Conservation (phyloP, 352 stramenopile species). For the Hyaloperonospora brassicae region DNA sequence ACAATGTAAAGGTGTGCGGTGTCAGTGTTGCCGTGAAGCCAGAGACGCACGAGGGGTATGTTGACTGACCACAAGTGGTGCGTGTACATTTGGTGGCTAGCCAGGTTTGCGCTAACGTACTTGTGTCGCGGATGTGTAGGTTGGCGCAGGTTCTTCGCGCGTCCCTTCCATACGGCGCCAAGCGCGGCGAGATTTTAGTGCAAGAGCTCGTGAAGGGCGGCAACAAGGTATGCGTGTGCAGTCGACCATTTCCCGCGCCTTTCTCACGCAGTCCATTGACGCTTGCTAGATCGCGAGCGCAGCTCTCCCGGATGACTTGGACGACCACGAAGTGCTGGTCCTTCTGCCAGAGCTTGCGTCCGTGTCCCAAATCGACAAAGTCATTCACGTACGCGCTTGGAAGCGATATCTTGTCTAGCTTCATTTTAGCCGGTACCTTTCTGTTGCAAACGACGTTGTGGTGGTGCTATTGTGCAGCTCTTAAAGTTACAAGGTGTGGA, state of each 20-base stretch:
- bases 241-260: not conserved
- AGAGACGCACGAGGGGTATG: constrained; percentile 45
- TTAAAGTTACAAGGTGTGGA: constrained; percentile 63
- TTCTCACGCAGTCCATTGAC: not conserved
- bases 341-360: constrained; percentile 58
- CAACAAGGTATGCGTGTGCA: constrained; percentile 27
- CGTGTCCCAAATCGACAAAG: constrained; percentile 59
- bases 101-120: not conserved
- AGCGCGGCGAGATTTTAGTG: constrained; percentile 54
- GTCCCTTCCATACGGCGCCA: constrained; percentile 61
- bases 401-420: not conserved
- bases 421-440: not conserved
- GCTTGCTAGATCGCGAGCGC: constrained; percentile 36
- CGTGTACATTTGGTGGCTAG: not conserved
- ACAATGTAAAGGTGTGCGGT: constrained; percentile 70
- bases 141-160: constrained; percentile 44
- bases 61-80: not conserved
- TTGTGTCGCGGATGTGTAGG: constrained; percentile 19
- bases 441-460: constrained; percentile 3
- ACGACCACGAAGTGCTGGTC: constrained; percentile 58
- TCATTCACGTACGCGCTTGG: constrained; percentile 45
- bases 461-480: constrained; percentile 28
- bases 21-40: constrained; percentile 46
- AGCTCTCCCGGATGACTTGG: constrained; percentile 51
- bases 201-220: constrained; percentile 34